Evolutionary conservation across 169 alveolate genomes (phyloP), one percentile per base, ranked within the genome.

Genomic region (Cryptosporidium tyzzeri): DNA sequence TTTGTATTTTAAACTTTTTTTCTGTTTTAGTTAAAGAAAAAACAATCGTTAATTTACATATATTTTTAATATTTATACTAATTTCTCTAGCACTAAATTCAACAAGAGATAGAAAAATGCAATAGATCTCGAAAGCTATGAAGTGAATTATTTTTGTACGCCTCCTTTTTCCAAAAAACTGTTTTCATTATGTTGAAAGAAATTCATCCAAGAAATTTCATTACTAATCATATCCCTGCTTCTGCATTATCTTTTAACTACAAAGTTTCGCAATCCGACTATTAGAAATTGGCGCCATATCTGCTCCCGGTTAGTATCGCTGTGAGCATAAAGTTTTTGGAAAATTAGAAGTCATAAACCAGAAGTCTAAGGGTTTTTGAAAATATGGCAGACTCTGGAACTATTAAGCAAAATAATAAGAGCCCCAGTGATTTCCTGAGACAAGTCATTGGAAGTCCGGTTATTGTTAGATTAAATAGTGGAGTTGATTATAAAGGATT

Each of bases 401-500:
- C 50, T 16, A 29, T 3, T 44, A 80, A 41, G 39, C 39, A 53
- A 1, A 35, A 18, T 23, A 80, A 65, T 10, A 59, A 59, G 51
- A 80, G 75, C 39, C 89, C 89, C 7, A 80, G 89, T 29, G 89
- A 80, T 21, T 80, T 80, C 41, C 33, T 80, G 50, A 59, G 89
- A 62, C 53, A 80, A 48, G 89, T 80, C 10, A 80, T 80, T n/a
- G 89, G 89, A 33, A 80, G 70, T 45, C 89, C 26, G 29, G 89
- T 80, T 18, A 41, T 80, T 44, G 89, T 80, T 8, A 80, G 89
- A 80, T 61, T 80, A 16, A 80, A 80, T 80, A 80, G 89, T 23
- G 89, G 89, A 37, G 75, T 80, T 21, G 89, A 80, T n/a, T 61
- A 44, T 35, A 58, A 84, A 84, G 97, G 97, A 0, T 85, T 93